Evolutionary conservation across 2,329 filamentous ascomycete species (phyloP), one percentile per base, ranked within the genome.

Genomic region (Fonsecaea monophora): DNA sequence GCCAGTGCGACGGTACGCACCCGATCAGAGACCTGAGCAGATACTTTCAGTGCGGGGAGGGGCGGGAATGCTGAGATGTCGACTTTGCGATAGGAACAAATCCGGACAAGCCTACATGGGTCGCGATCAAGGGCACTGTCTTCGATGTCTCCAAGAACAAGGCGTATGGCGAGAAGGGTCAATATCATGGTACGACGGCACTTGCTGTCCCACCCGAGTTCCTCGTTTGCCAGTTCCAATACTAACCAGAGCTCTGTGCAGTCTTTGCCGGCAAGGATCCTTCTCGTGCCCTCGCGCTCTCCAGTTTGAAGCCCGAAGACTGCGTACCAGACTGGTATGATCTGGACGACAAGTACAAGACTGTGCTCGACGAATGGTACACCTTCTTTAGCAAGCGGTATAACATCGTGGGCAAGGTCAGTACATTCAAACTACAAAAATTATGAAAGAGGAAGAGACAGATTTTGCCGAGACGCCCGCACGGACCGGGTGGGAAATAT

Each of bases 371-470:
- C 62, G 95, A 99, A 78, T 99, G 95, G 95, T 88, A 90, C 70
- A 96, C 91, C 1, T 99, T 96, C 81, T 99, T 99, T 80, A 92
- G 90, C 72, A 99, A 98, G 83, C 86, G 95, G 65, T 99, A 99
- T 82, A 98, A 97, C 74, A 86, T 98, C 61, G 80, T 82, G 48
- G 81, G 81, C 53, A 81, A 81, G 74, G 80, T 82, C 65, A 71
- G 70, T 72, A 40, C 25, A 37, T 55, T 56, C 32, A 37, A 45
- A n/a, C 32, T 42, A 42, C 64, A 66, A 10, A 64, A 60, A 53
- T 53, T 70, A 32, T 70, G 62, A 71, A 21, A 25, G 35, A 38
- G 37, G 25, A 13, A 30, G 40, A n/a, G 8, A 18, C 30, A 9
- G 25, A 32, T 34, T 25, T 34, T 32, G 8, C 18, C 21, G 6